These are phyloP conservation scores for Yamadazyma scolyti DNA, from an alignment of 805 yeast species.

Conservation along the genomic window DNA sequence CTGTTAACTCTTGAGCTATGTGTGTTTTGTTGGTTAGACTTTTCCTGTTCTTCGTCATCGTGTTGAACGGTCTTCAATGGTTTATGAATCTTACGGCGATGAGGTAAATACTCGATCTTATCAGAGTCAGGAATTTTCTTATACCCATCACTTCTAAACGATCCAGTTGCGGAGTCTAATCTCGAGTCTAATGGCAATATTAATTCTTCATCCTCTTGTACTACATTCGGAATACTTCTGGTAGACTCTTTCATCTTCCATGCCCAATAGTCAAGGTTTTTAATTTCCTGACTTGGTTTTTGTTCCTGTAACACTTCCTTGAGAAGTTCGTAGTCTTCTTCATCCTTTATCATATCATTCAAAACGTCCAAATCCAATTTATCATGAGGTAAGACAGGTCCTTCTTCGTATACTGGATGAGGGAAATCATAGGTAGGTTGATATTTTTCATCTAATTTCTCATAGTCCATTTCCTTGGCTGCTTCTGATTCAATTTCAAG, in stretches of 20 bases:
- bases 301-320: constrained; percentile 36
- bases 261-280: constrained; percentile 56
- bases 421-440: constrained; percentile 54
- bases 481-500: constrained; percentile 10
- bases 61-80: constrained; percentile 76
- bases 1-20: constrained; percentile 83
- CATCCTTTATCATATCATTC: constrained; percentile 60
- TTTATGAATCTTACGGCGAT: constrained; percentile 62
- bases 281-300: constrained; percentile 15
- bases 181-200: constrained; percentile 21
- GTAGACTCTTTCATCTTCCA: constrained; percentile 51
- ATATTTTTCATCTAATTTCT: constrained; percentile 33
- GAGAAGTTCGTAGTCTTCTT: constrained; percentile 64
- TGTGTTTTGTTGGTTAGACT: constrained; percentile 41
- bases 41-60: constrained; percentile 44
- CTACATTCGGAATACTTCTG: constrained; percentile 13
- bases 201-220: constrained; percentile 24
- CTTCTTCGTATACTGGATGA: constrained; percentile 49
- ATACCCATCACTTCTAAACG: constrained; percentile 73
- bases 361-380: constrained; percentile 44
- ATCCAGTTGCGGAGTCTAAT: constrained; percentile 48
- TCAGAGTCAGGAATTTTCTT: constrained; percentile 66
- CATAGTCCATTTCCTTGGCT: constrained; percentile 20
- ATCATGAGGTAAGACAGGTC: constrained; percentile 15
- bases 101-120: constrained; percentile 77